Evolutionary conservation across 1,139 yeast species (phyloP).

Genomic region (Yamadazyma buinensis): DNA sequence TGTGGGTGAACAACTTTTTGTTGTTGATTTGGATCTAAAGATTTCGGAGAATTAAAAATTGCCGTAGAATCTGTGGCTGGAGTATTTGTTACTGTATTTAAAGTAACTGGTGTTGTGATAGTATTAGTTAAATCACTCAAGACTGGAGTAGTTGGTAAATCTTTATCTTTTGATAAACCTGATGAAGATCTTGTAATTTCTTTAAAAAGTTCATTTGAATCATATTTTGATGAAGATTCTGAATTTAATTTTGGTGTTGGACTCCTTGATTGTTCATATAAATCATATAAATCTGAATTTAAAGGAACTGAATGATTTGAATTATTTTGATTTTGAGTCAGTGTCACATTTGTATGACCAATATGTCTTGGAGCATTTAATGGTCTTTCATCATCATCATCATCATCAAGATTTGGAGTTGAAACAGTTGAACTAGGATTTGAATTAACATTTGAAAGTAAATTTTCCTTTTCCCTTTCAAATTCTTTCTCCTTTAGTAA

Average conservation of each 20-base stretch:
- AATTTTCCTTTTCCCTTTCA: slow-evolving; percentile 5
- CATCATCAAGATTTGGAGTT: slow-evolving; percentile 6
- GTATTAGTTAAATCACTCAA: background rate
- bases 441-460: background rate
- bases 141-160: slow-evolving; percentile 24
- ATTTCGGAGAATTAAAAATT: background rate
- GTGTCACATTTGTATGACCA: slow-evolving; percentile 1
- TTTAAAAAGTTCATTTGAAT: slow-evolving; percentile 6
- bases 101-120: no score
- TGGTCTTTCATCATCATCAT: slow-evolving; percentile 13
- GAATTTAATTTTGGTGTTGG: slow-evolving; percentile 15
- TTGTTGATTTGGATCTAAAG: slow-evolving; percentile 3
- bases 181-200: slow-evolving; percentile 14
- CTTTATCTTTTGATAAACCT: slow-evolving; percentile 24
- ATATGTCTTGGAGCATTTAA: slow-evolving; percentile 13
- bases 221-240: slow-evolving; percentile 8
- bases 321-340: slow-evolving; percentile 4
- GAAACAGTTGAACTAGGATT: background rate
- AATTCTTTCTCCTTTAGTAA: slow-evolving; percentile 4
- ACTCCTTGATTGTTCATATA: slow-evolving; percentile 19
- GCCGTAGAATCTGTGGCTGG: slow-evolving; percentile 1
- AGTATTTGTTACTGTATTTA: no score
- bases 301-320: background rate
- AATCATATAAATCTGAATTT: slow-evolving; percentile 13
- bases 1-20: slow-evolving; percentile 3